Evolutionary conservation across 306 rosid genomes (phyloP).

Genomic region (Psophocarpus tetragonolobus): DNA sequence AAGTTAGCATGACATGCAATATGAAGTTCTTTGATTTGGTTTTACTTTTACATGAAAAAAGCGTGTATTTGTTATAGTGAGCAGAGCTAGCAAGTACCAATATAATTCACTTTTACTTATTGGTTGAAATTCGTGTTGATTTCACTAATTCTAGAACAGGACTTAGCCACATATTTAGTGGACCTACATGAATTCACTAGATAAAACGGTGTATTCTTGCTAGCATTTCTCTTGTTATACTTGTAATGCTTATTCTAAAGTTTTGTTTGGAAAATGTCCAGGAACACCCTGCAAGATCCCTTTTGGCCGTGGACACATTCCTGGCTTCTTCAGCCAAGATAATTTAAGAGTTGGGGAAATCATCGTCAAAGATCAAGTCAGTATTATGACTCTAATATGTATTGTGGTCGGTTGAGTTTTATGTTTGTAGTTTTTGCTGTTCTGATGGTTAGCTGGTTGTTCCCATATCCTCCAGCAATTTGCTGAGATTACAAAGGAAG

Average conservation of each 20-base stretch:
- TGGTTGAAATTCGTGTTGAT: not conserved
- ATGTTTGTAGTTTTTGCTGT: constrained; percentile 1
- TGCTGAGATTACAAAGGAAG: constrained; percentile 45
- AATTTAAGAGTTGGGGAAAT: constrained; percentile 45
- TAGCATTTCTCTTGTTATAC: not conserved
- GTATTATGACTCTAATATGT: not conserved
- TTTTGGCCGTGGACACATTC: constrained; percentile 43
- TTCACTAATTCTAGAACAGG: not conserved
- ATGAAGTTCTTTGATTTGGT: not conserved
- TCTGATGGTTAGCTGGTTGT: not conserved
- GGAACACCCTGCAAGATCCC: constrained; percentile 48
- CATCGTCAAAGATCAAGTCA: constrained; percentile 44
- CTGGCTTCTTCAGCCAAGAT: constrained; percentile 53
- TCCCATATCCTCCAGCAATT: constrained; percentile 49
- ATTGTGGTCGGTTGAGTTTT: not conserved
- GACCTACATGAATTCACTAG: not conserved
- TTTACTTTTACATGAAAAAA: not conserved
- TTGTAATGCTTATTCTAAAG: constrained; percentile 1
- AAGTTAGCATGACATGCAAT: not conserved
- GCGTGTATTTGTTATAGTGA: not conserved
- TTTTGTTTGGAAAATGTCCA: constrained; percentile 30
- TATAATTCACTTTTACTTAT: not conserved
- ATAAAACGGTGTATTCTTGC: not conserved
- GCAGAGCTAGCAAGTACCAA: not conserved
- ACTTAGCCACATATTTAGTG: not conserved